Evolutionary conservation across 768 basidiomycete genomes (phyloP), one percentile per base, ranked within the genome.

Genomic region (Erythrobasidium yunnanense): DNA sequence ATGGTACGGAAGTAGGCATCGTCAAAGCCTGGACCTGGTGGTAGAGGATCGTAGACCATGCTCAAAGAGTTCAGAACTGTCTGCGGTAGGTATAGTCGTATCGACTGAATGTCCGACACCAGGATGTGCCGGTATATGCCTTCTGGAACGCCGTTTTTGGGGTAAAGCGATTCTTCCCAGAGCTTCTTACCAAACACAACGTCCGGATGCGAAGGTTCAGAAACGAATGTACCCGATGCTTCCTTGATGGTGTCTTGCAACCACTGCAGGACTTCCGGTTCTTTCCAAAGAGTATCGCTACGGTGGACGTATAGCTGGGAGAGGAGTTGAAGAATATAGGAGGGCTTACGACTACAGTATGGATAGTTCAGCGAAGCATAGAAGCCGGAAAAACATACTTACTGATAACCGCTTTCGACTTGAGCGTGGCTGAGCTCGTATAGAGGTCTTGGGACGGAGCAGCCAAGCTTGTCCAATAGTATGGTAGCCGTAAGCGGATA

Each of bases 301-400:
- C 89, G 85, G 46, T 86, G 83, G 2, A 82, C 87, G 74, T 97
- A 97, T 23, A 96, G 82, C 72, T 91, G 88, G 0, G 88, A 87
- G 2, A 96, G 81, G 6, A 95, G 82, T 70, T 95, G 86, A 0
- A 90, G 77, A 18, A 71, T 52, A 35, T 71, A 72, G 0, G 68
- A 70, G 15, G 71, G 68, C 23, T 66, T 38, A 23, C 34, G 34
- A 6, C 38, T 55, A 30, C 22, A 11, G 47, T 3, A 2, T 17
- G 47, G 15, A 32, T 25, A 45, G 2, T 60, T 2, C 2, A 34
- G 18, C n/a, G 32, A 30, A 45, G 2, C n/a, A 15, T 18, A 1
- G 7, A 23, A 27, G 45, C 66, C 15, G 20, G 45, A 52, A 4
- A 7, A n/a, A n/a, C 25, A 15, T 32, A 46, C 34, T 27, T n/a